These are phyloP conservation scores for Phytopythium vexans DNA, from an alignment of 352 stramenopile species.

Conservation along the genomic window DNA sequence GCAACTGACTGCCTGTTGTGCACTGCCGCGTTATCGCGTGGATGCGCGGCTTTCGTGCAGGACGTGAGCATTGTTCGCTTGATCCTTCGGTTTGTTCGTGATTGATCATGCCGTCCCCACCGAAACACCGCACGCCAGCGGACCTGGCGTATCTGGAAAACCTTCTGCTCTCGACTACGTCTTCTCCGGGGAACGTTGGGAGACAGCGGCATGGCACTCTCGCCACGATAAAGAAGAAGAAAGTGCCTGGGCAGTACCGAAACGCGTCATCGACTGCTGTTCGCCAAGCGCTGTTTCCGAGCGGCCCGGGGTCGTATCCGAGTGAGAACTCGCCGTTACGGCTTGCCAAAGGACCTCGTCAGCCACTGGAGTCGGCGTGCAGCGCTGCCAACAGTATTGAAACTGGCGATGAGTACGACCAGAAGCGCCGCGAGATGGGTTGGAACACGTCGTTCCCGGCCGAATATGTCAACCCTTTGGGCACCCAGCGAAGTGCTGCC, in stretches of 20 bases:
- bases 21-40: too few relatives aligned
- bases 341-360: too few relatives aligned
- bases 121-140: constrained; percentile 1
- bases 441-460: constrained; percentile 72
- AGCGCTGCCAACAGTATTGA: constrained; percentile 2
- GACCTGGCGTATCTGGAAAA: constrained; percentile 31
- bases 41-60: too few relatives aligned
- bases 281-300: constrained; percentile 40
- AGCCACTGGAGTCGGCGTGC: background rate
- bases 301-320: constrained; percentile 36
- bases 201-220: constrained; percentile 12
- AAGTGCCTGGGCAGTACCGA: constrained; percentile 25
- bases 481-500: constrained; percentile 31
- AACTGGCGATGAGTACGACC: constrained; percentile 10
- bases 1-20: too few relatives aligned
- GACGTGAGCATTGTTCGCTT: too few relatives aligned
- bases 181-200: constrained; percentile 10
- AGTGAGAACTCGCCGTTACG: constrained; percentile 27
- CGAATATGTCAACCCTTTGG: constrained; percentile 41
- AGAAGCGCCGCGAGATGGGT: constrained; percentile 57
- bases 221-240: constrained; percentile 23
- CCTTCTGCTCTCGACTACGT: constrained; percentile 23
- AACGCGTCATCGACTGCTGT: constrained; percentile 32
- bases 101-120: background rate
- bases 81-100: too few relatives aligned